Evolutionary conservation across 2,329 filamentous ascomycete species (phyloP), one percentile per base, ranked within the genome.

Genomic region (Diaporthe velutina): DNA sequence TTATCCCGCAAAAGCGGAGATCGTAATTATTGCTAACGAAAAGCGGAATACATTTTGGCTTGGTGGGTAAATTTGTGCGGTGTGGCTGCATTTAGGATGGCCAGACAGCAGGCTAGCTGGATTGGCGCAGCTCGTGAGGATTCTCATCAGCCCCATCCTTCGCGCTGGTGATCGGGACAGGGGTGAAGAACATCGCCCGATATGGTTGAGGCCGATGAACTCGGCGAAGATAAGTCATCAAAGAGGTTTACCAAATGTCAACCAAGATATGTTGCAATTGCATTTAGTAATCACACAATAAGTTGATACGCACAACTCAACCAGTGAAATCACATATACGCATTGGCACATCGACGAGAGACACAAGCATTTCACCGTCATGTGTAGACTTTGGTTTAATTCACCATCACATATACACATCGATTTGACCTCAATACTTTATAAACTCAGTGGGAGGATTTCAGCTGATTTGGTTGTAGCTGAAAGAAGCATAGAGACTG

Each of bases 351-450:
- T 25, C 50, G 6, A 13, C 6, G 28, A 54, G 4, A 54, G 25
- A 7, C 25, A 54, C n/a, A 28, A 54, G 15, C 13, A 17, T 12
- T 15, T 28, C n/a, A 54, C n/a, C n/a, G n/a, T n/a, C n/a, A n/a
- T n/a, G n/a, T n/a, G n/a, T n/a, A n/a, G n/a, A n/a, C n/a, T n/a
- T n/a, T n/a, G n/a, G n/a, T n/a, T n/a, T n/a, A n/a, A n/a, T n/a
- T n/a, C n/a, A n/a, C 13, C 0, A 28, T 28, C 10, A 9, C 10
- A n/a, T 25, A 12, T 0, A 52, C 1, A 4, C 25, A 5, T 13
- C 12, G 48, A 6, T 25, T 25, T 25, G 42, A 22, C 9, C 22
- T 19, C 9, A 22, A 48, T 48, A 22, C 42, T 10, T 22, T 9
- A 22, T 22, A 28, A 38, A 10, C 5, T 25, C 15, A 54, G 25